Percentiles rank a stretch among this genome's conserved stretches.
These are phyloP conservation scores for Lupinus albus DNA, from an alignment of 306 rosid species.

Conservation along the genomic window DNA sequence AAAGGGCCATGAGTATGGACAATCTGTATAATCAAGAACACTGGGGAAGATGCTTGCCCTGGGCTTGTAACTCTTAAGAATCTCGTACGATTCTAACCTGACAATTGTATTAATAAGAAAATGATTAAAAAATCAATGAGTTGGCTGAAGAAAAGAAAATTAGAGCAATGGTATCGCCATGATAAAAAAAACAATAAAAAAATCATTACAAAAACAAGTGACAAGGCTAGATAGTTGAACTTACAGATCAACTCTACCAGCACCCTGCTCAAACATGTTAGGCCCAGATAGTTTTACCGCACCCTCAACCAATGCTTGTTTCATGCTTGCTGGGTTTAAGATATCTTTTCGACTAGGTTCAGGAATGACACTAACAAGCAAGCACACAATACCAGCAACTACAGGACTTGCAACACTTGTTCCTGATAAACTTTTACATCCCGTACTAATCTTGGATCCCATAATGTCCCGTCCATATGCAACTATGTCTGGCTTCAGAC, in stretches of 20 bases:
- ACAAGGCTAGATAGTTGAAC: slow-evolving; percentile 41
- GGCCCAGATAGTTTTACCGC: slow-evolving; percentile 90
- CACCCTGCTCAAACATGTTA: slow-evolving; percentile 95
- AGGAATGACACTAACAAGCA: slow-evolving; percentile 92
- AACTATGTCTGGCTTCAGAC: slow-evolving; percentile 95
- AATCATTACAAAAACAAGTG: not conserved
- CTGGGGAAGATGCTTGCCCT: slow-evolving; percentile 91
- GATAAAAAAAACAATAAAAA: slow-evolving; percentile 16
- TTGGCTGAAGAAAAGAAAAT: not conserved
- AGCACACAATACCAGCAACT: slow-evolving; percentile 95
- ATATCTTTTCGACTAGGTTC: slow-evolving; percentile 63
- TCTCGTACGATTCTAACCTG: slow-evolving; percentile 94
- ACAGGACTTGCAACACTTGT: slow-evolving; percentile 99
- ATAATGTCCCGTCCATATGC: slow-evolving; percentile 97
- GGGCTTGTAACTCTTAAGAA: slow-evolving; percentile 85
- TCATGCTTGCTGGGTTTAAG: slow-evolving; percentile 98
- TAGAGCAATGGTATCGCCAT: not conserved
- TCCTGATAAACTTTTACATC: slow-evolving; percentile 97
- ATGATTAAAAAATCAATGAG: slow-evolving; percentile 6
- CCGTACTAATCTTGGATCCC: slow-evolving; percentile 95
- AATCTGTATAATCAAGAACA: slow-evolving; percentile 83
- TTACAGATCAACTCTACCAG: slow-evolving; percentile 96
- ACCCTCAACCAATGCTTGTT: slow-evolving; percentile 97
- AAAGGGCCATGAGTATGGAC: slow-evolving; percentile 97
- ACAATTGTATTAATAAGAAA: slow-evolving; percentile 42